Conservation (phyloP, 1,284 basidiomycete genomes). For the Sporisorium scitamineum region DNA sequence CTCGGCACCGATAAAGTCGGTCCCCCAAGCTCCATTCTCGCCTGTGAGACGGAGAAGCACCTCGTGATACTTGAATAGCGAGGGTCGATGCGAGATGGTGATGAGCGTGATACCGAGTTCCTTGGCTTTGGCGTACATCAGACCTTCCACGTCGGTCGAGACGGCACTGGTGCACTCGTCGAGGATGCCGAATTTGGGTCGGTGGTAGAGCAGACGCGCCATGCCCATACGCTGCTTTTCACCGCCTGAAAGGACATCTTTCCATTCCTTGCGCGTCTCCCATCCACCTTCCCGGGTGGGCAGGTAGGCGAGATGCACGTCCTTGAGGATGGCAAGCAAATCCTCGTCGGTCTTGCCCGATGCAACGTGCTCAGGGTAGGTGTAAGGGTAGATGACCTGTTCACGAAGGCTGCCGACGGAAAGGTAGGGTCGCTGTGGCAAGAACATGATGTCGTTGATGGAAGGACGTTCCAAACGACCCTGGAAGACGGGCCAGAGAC, state of each 20-base stretch:
- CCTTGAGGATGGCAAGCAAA: slow-evolving; percentile 79
- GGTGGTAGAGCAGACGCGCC: slow-evolving; percentile 83
- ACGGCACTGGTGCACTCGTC: slow-evolving; percentile 94
- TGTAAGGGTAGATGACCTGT: slow-evolving; percentile 74
- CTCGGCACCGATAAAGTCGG: slow-evolving; percentile 78
- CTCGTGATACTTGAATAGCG: slow-evolving; percentile 77
- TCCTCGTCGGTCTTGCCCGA: slow-evolving; percentile 77
- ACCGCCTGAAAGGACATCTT: slow-evolving; percentile 79
- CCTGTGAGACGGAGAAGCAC: slow-evolving; percentile 79
- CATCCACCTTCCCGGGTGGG: slow-evolving; percentile 83
- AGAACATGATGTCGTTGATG: slow-evolving; percentile 78
- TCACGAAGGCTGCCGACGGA: slow-evolving; percentile 86
- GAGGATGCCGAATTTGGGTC: slow-evolving; percentile 75
- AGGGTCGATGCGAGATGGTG: slow-evolving; percentile 78
- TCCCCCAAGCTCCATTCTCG: slow-evolving; percentile 79
- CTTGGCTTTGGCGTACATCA: slow-evolving; percentile 95
- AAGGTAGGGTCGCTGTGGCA: slow-evolving; percentile 93
- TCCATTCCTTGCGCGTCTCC: slow-evolving; percentile 91
- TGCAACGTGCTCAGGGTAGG: slow-evolving; percentile 64
- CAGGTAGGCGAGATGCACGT: slow-evolving; percentile 86
- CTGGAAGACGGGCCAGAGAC: slow-evolving; percentile 80
- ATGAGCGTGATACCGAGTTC: slow-evolving; percentile 91
- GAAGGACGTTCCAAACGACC: slow-evolving; percentile 66
- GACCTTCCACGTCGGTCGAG: slow-evolving; percentile 93
- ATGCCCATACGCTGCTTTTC: slow-evolving; percentile 81